These are phyloP conservation scores for Aspergillus asperescens DNA, from an alignment of 495 filamentous ascomycete genomes.

Conservation along the genomic window DNA sequence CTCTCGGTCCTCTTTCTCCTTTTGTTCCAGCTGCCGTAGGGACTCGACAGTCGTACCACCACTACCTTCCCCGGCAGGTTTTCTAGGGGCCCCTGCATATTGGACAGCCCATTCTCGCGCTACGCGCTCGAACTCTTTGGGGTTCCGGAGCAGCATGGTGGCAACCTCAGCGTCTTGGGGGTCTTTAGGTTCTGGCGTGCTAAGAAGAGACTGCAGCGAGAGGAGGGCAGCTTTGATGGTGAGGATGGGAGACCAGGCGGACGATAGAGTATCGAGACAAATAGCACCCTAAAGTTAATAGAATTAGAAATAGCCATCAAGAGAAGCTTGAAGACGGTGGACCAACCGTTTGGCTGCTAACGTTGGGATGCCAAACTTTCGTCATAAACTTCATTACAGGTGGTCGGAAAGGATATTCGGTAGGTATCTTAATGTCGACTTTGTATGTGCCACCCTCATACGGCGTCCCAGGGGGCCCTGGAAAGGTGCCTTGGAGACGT, in stretches of 20 bases:
- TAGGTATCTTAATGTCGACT: conserved; percentile 82
- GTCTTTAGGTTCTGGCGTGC: conserved; percentile 90
- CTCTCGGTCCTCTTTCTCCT: conserved; percentile 31
- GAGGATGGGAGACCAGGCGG: conserved; percentile 89
- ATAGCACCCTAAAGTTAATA: conserved; percentile 70
- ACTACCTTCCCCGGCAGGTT: conserved; percentile 43
- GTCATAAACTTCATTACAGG: conserved; percentile 91
- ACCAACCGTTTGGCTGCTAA: conserved; percentile 89
- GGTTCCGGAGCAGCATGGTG: conserved; percentile 75
- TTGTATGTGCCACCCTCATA: conserved; percentile 84
- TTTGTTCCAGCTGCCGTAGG: conserved; percentile 47
- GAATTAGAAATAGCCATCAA: background rate
- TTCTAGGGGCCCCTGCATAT: conserved; percentile 72
- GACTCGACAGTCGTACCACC: conserved; percentile 46
- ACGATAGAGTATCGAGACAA: conserved; percentile 87
- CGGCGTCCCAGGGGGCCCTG: conserved; percentile 85
- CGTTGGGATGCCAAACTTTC: conserved; percentile 96
- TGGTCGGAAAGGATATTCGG: conserved; percentile 89
- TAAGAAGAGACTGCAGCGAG: conserved; percentile 87
- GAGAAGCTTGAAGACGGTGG: background rate
- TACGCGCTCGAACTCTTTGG: conserved; percentile 71
- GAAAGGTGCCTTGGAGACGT: conserved; percentile 77
- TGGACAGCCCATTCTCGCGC: conserved; percentile 86
- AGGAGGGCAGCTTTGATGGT: conserved; percentile 94
- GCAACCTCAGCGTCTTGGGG: conserved; percentile 97